phyloP scores from a whole-genome alignment of 768 basidiomycete species.

The Xanthoconium stramineum region DNA sequence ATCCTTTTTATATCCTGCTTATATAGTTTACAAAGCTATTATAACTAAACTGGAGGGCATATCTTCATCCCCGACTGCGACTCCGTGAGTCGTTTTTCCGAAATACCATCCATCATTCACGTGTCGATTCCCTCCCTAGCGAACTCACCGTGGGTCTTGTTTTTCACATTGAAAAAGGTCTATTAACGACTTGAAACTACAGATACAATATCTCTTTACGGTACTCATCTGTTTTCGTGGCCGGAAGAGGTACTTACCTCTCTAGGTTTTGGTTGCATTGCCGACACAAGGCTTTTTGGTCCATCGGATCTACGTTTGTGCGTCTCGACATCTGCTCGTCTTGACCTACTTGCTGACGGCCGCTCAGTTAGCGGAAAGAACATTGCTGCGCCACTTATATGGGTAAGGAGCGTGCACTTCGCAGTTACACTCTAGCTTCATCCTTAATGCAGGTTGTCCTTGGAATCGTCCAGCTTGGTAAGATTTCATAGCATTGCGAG shows the following conservation, averaged over 20 bases:
- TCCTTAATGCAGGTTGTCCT: no score
- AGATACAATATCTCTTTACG: neutral
- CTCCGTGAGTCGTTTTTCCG: neutral
- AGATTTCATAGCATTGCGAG: no score
- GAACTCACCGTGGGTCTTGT: neutral
- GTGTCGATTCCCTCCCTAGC: neutral
- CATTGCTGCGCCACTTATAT: neutral
- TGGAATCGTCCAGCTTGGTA: no score
- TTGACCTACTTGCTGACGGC: neutral
- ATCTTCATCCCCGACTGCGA: neutral
- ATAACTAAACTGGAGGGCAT: neutral
- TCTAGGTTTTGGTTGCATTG: neutral
- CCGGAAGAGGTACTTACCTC: neutral
- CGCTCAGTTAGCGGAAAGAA: neutral
- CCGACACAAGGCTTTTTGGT: neutral
- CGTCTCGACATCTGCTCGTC: neutral
- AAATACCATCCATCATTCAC: no score
- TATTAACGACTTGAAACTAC: neutral
- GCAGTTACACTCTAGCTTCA: no score
- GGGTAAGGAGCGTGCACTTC: neutral
- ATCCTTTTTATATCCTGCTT: neutral
- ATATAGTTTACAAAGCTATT: neutral
- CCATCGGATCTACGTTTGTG: neutral
- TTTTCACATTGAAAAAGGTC: no score
- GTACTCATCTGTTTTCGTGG: neutral